Evolutionary conservation across 1,284 basidiomycete species (phyloP).

Genomic region (Austroboletus niveus): DNA sequence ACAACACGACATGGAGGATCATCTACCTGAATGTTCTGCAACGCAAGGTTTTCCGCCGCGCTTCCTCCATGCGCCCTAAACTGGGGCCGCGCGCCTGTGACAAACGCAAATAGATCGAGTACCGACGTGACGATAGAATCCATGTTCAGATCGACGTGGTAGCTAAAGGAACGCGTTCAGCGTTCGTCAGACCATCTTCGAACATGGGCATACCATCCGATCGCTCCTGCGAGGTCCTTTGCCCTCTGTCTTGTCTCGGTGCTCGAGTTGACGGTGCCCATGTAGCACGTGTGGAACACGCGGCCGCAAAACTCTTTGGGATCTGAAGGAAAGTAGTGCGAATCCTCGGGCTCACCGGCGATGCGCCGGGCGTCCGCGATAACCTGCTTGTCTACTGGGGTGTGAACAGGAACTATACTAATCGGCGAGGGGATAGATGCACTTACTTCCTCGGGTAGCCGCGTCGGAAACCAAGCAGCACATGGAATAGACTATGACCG

Average conservation of each 20-base stretch:
- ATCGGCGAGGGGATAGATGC: neutral
- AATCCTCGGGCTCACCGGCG: constrained; percentile 77
- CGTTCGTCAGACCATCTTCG: neutral
- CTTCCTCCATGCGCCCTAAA: constrained; percentile 91
- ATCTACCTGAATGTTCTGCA: constrained; percentile 93
- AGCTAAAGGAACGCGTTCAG: constrained; percentile 46
- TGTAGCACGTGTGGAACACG: constrained; percentile 98
- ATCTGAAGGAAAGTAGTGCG: constrained; percentile 81
- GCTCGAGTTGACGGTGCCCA: constrained; percentile 97
- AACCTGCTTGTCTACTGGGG: constrained; percentile 73
- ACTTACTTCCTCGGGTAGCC: constrained; percentile 65
- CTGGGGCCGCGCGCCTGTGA: constrained; percentile 80
- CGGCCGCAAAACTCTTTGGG: constrained; percentile 83
- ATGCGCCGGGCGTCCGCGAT: constrained; percentile 91
- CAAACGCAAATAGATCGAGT: constrained; percentile 77
- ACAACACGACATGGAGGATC: neutral
- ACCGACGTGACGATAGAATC: constrained; percentile 87
- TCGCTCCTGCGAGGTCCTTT: constrained; percentile 81
- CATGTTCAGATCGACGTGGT: constrained; percentile 97
- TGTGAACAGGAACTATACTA: no score
- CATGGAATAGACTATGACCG: constrained; percentile 96
- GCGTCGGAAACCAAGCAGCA: constrained; percentile 86
- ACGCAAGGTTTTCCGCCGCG: constrained; percentile 87
- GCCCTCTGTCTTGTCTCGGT: constrained; percentile 85
- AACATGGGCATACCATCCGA: constrained; percentile 68